Percentiles rank a stretch among this genome's conserved stretches.
Conservation (phyloP, 208 protist genomes). For the Trypanosoma boissoni region DNA sequence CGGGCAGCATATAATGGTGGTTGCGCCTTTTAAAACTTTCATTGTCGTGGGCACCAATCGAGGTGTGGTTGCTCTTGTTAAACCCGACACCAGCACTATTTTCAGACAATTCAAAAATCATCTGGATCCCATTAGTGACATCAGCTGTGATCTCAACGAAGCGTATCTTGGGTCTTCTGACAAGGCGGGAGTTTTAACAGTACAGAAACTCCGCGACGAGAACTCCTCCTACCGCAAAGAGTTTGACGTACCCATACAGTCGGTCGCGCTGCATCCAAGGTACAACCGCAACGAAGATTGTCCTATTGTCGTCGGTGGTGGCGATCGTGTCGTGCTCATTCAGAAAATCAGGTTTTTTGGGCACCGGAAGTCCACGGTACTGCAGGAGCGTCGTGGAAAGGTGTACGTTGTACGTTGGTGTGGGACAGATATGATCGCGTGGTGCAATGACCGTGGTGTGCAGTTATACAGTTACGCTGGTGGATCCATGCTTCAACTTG, state of each 20-base stretch:
- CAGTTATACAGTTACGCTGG: slow-evolving; percentile 49
- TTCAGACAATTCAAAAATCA: slow-evolving; percentile 24
- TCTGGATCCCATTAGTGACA: slow-evolving; percentile 61
- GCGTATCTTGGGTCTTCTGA: slow-evolving; percentile 52
- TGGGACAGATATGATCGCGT: slow-evolving; percentile 54
- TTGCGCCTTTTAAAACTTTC: slow-evolving; percentile 35
- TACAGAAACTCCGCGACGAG: slow-evolving; percentile 35
- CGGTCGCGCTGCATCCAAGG: slow-evolving; percentile 52
- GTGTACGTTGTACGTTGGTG: slow-evolving; percentile 63
- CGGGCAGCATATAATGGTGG: slow-evolving; percentile 63
- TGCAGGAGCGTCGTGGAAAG: slow-evolving; percentile 48
- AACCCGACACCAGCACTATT: slow-evolving; percentile 18
- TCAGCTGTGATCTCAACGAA: slow-evolving; percentile 43
- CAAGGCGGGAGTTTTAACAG: slow-evolving; percentile 43
- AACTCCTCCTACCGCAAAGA: slow-evolving; percentile 41
- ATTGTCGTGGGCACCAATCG: slow-evolving; percentile 73
- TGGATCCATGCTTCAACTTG: slow-evolving; percentile 25
- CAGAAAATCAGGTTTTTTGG: slow-evolving; percentile 43
- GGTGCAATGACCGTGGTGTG: slow-evolving; percentile 55
- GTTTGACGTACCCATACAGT: slow-evolving; percentile 41
- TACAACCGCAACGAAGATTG: slow-evolving; percentile 48
- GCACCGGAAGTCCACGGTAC: slow-evolving; percentile 34
- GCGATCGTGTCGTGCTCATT: slow-evolving; percentile 48
- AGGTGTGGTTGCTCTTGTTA: slow-evolving; percentile 50
- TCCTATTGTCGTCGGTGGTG: slow-evolving; percentile 38